Evolutionary conservation across 2,329 filamentous ascomycete genomes (phyloP).

Genomic region (Penicillium vulpinum): DNA sequence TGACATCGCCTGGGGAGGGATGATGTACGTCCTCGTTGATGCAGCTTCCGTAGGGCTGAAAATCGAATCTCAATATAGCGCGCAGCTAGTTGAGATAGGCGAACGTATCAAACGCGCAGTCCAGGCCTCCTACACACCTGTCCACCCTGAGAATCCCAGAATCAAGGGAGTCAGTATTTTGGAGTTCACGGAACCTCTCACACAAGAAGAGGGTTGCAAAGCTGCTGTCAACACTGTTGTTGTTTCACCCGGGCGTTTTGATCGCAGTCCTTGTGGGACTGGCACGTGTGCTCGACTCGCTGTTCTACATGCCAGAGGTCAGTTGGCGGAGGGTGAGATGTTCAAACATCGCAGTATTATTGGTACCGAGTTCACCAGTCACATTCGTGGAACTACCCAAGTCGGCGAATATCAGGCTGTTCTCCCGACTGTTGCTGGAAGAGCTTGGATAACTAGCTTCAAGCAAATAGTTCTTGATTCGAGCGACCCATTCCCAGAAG

Average conservation of each 20-base stretch:
- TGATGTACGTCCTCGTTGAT: conserved; percentile 49
- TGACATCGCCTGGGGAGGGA: conserved; percentile 51
- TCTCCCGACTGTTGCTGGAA: conserved; percentile 45
- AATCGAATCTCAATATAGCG: conserved; percentile 35
- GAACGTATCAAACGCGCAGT: conserved; percentile 47
- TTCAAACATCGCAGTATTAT: conserved; percentile 47
- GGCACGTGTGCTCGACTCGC: conserved; percentile 49
- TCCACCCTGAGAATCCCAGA: conserved; percentile 47
- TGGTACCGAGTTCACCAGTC: conserved; percentile 45
- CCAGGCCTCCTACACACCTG: conserved; percentile 35
- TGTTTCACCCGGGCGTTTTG: conserved; percentile 49
- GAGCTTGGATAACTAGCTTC: conserved; percentile 50
- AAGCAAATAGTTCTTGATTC: conserved; percentile 48
- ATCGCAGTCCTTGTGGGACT: conserved; percentile 50
- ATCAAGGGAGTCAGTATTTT: conserved; percentile 46
- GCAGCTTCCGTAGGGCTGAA: conserved; percentile 38
- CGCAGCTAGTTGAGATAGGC: conserved; percentile 44
- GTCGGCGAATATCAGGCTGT: conserved; percentile 45
- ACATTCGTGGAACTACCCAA: conserved; percentile 40
- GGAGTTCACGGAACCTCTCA: conserved; percentile 41
- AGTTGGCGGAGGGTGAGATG: conserved; percentile 38
- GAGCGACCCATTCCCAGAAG: conserved; percentile 47
- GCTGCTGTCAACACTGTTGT: conserved; percentile 44
- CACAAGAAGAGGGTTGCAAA: conserved; percentile 24
- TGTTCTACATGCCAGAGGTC: conserved; percentile 45